Conservation (phyloP, 2,329 filamentous ascomycete genomes). For the Pyrenophora tritici-repentis region DNA sequence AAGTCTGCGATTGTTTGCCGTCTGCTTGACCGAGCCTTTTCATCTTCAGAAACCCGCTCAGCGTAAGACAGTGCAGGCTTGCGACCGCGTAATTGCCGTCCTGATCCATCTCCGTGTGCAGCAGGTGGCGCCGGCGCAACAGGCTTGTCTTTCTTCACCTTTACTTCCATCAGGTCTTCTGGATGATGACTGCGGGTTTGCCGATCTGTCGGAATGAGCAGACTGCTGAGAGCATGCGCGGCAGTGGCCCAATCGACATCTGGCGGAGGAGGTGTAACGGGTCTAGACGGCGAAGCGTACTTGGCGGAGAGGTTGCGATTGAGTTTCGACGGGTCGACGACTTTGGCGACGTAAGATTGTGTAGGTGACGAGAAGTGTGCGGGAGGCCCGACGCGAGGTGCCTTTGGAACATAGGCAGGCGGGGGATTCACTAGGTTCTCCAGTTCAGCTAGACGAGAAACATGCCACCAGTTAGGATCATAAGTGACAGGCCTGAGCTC, state of each 20-base stretch:
- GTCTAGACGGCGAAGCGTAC: constrained; percentile 46
- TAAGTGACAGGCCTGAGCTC: constrained; percentile 39
- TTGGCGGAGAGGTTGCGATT: constrained; percentile 65
- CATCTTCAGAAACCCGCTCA: constrained; percentile 55
- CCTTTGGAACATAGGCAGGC: constrained; percentile 60
- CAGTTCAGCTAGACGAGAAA: constrained; percentile 36
- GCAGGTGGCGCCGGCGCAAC: constrained; percentile 42
- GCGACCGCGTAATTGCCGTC: constrained; percentile 72
- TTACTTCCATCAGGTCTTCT: constrained; percentile 72
- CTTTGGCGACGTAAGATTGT: constrained; percentile 82
- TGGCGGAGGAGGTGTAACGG: constrained; percentile 71
- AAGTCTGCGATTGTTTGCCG: constrained; percentile 50
- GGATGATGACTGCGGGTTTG: constrained; percentile 76
- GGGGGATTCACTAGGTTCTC: constrained; percentile 43
- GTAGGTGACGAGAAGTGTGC: constrained; percentile 87
- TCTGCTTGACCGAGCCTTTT: constrained; percentile 38
- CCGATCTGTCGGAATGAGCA: constrained; percentile 77
- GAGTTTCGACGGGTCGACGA: constrained; percentile 69
- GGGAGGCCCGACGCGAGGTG: constrained; percentile 59
- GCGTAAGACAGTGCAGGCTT: constrained; percentile 60
- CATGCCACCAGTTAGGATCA: constrained; percentile 53
- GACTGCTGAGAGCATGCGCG: constrained; percentile 78
- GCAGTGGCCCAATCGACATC: constrained; percentile 85
- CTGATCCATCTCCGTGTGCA: constrained; percentile 52
- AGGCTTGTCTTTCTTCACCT: constrained; percentile 60